Conservation (phyloP, 352 stramenopile genomes). For the Aphanomyces stellatus region DNA sequence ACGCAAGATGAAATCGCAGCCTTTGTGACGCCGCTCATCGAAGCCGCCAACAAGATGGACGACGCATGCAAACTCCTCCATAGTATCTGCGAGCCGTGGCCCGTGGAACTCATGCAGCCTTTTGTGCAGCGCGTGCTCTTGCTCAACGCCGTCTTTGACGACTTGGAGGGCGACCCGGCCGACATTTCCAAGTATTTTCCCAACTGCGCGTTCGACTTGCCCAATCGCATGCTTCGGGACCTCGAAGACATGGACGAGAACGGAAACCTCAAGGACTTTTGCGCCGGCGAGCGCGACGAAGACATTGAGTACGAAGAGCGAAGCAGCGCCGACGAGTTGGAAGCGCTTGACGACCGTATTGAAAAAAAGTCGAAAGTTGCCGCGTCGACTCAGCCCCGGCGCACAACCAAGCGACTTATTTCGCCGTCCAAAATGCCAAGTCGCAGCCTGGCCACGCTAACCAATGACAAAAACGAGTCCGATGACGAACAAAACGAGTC, state of each 20-base stretch:
- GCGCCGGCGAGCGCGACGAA: slow-evolving; percentile 50
- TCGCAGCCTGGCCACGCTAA: too few species aligned
- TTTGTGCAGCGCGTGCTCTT: slow-evolving; percentile 64
- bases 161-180: slow-evolving; percentile 74
- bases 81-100: slow-evolving; percentile 52
- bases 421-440: too few species aligned
- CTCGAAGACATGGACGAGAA: slow-evolving; percentile 77
- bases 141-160: slow-evolving; percentile 65
- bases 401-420: too few species aligned
- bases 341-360: slow-evolving; percentile 9
- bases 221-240: slow-evolving; percentile 45
- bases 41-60: slow-evolving; percentile 62
- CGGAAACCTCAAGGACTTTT: slow-evolving; percentile 64
- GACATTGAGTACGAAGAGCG: slow-evolving; percentile 45
- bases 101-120: slow-evolving; percentile 37
- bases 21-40: slow-evolving; percentile 55
- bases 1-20: slow-evolving; percentile 44
- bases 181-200: slow-evolving; percentile 58
- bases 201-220: slow-evolving; percentile 50
- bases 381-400: too few species aligned
- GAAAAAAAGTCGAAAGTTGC: neutral
- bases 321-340: slow-evolving; percentile 16
- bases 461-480: too few species aligned
- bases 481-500: neutral
- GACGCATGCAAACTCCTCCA: slow-evolving; percentile 59